These are phyloP conservation scores for Penicillium freii DNA, from an alignment of 2,329 filamentous ascomycete genomes.

Conservation along the genomic window DNA sequence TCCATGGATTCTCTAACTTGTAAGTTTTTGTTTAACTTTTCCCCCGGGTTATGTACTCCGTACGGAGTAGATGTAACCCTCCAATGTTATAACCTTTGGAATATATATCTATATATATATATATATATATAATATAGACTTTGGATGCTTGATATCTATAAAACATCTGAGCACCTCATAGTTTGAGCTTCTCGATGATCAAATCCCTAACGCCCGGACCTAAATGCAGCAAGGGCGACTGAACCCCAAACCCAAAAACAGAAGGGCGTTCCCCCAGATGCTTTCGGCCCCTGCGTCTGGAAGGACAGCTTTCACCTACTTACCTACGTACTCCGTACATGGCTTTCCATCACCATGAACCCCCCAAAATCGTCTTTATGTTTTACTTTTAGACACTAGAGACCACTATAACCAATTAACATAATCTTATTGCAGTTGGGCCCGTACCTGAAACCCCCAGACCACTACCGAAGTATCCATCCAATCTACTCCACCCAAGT, in stretches of 20 bases:
- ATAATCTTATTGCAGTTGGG: background rate
- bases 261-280: constrained; percentile 4
- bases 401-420: background rate
- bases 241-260: constrained; percentile 12
- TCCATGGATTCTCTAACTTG: background rate
- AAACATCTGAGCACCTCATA: background rate
- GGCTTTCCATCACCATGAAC: background rate
- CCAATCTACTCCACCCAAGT: background rate
- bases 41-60: background rate
- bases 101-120: too few species aligned
- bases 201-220: constrained; percentile 26
- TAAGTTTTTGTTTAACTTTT: background rate
- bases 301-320: constrained; percentile 15
- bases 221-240: constrained; percentile 27
- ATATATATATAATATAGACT: background rate
- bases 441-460: background rate
- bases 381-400: constrained; percentile 1
- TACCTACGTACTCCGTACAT: constrained; percentile 4
- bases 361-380: background rate
- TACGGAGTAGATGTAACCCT: too few species aligned
- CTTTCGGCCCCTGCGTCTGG: constrained; percentile 23
- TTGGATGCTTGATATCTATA: background rate
- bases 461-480: background rate
- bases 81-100: background rate
- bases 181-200: background rate